A percentile compares a stretch with the other conserved stretches of the same genome.
phyloP scores from a whole-genome alignment of 2,329 filamentous ascomycete genomes.

The Paecilomyces variotii region DNA sequence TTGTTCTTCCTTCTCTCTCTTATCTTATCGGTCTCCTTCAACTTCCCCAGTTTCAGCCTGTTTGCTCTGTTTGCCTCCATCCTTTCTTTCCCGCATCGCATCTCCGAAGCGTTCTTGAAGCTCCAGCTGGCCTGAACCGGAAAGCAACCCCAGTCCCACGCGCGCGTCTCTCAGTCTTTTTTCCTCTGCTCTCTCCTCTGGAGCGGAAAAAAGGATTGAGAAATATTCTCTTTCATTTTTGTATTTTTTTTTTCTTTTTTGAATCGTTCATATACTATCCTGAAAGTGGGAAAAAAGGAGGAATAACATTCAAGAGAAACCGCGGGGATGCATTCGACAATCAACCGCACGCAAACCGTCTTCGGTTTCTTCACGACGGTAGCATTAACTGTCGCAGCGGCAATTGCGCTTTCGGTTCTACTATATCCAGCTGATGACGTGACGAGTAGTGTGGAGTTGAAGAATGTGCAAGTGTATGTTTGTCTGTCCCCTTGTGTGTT shows the following conservation, averaged over 20 bases:
- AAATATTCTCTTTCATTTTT: neutral
- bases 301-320: neutral
- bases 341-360: conserved; percentile 80
- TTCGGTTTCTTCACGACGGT: conserved; percentile 99
- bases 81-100: neutral
- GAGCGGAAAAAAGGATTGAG: neutral
- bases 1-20: neutral
- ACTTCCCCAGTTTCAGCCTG: neutral
- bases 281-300: neutral
- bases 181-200: neutral
- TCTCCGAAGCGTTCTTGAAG: neutral
- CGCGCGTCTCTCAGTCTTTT: neutral
- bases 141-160: neutral
- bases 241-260: neutral
- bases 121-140: neutral
- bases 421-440: conserved; percentile 44
- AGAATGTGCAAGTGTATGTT: conserved; percentile 75
- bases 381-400: conserved; percentile 66
- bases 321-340: conserved; percentile 72
- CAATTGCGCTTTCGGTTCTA: conserved; percentile 76
- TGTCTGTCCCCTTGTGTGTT: neutral
- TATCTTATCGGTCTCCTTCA: neutral
- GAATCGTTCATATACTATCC: neutral
- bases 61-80: neutral
- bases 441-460: conserved; percentile 43